Evolutionary conservation across 768 basidiomycete genomes (phyloP).

Genomic region (Sporobolomyces pararoseus): DNA sequence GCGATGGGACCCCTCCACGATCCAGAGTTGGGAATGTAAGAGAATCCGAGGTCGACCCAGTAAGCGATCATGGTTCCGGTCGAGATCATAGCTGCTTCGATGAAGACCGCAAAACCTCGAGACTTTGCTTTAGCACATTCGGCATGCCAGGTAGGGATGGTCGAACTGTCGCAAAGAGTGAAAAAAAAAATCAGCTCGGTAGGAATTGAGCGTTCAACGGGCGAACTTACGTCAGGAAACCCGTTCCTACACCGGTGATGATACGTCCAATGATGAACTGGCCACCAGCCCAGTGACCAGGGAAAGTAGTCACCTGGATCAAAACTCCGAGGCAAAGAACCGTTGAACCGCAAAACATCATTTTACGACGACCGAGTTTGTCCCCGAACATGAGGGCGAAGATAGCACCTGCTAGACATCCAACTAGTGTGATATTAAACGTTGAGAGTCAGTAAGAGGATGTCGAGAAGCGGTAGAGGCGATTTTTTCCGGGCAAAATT

Average conservation of each 20-base stretch:
- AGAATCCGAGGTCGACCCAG: constrained; percentile 54
- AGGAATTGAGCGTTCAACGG: background rate
- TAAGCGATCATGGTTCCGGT: constrained; percentile 32
- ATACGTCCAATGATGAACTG: constrained; percentile 22
- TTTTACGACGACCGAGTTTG: constrained; percentile 50
- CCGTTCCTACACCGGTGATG: constrained; percentile 50
- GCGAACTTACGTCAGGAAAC: constrained; percentile 49
- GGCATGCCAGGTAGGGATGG: constrained; percentile 55
- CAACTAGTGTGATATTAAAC: constrained; percentile 46
- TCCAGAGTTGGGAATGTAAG: constrained; percentile 47
- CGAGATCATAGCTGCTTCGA: constrained; percentile 47
- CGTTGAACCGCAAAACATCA: constrained; percentile 43
- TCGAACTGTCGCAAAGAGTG: constrained; percentile 43
- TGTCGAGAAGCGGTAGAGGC: too few species aligned
- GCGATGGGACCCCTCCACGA: constrained; percentile 55
- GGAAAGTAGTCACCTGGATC: constrained; percentile 50
- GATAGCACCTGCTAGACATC: constrained; percentile 40
- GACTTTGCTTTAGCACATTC: constrained; percentile 55
- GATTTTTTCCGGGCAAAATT: too few species aligned
- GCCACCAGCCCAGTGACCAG: constrained; percentile 45
- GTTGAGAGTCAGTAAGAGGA: constrained; percentile 14
- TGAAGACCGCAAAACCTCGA: constrained; percentile 54
- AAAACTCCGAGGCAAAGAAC: constrained; percentile 53
- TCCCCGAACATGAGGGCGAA: constrained; percentile 44
- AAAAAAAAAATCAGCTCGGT: background rate